Evolutionary conservation across 768 basidiomycete genomes (phyloP).

Genomic region (Boletus eberwhitei): DNA sequence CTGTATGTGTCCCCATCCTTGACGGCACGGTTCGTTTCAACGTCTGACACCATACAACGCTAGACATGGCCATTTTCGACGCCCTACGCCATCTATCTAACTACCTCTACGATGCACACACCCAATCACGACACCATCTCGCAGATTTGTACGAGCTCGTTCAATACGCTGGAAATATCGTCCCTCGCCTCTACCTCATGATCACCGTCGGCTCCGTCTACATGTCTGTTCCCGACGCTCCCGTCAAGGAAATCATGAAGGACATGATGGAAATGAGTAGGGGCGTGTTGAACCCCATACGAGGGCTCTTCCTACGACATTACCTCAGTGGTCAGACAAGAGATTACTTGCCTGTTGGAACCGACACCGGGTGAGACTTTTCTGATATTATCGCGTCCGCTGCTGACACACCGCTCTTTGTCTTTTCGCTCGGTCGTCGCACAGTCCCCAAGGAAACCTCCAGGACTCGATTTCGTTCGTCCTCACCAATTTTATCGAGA

Average conservation of each 20-base stretch:
- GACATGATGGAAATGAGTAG: conserved; percentile 99
- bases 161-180: conserved; percentile 98
- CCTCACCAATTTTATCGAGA: conserved; percentile 97
- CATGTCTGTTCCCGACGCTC: conserved; percentile 97
- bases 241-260: conserved; percentile 99
- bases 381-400: background rate
- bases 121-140: conserved; percentile 86
- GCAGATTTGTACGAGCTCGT: conserved; percentile 99
- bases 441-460: conserved; percentile 81
- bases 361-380: conserved; percentile 67
- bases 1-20: conserved; percentile 48
- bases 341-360: conserved; percentile 89
- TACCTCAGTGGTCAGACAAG: conserved; percentile 97
- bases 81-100: conserved; percentile 92
- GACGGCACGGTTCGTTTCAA: background rate
- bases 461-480: conserved; percentile 96
- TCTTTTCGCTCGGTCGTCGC: background rate
- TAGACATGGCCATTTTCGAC: conserved; percentile 99
- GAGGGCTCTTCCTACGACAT: conserved; percentile 93
- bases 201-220: conserved; percentile 99
- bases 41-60: background rate
- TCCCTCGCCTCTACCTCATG: conserved; percentile 95
- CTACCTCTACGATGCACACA: conserved; percentile 96
- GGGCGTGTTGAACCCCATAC: conserved; percentile 94
- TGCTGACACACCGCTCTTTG: background rate